Base-by-base conservation (phyloP, 495 filamentous ascomycete genomes). In the Neurospora sp. region DNA sequence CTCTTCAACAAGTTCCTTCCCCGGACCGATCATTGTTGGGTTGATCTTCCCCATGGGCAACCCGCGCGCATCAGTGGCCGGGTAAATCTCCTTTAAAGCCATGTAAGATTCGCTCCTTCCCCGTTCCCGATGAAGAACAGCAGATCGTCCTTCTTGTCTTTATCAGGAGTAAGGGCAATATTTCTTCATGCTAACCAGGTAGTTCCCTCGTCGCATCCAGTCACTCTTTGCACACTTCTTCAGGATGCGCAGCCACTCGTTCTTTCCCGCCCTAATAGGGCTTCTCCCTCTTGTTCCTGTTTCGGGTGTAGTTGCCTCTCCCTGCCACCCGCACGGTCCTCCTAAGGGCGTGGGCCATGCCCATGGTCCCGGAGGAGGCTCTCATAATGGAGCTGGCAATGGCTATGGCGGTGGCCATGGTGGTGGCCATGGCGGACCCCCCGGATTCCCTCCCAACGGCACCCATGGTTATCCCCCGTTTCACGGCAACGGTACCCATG, bases 181-280 rank as follows among this genome's bases (percentile, higher is more conserved):
- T 72, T 38, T 46, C 70, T 71, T 74, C 70, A 62, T 62, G 27
- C 27, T 62, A 16, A 62, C 14, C 54, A 35, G 14, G 35, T 35
- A 62, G 54, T 62, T 62, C 27, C 20, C 54, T 62, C 27, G 27
- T 9, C 27, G 54, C 54, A 62, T 62, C 27, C 73, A 69, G 70
- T 74, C 73, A 74, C 48, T 74, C 73, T 48, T 72, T 39, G 35
- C 31, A 54, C 27, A 14, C 23, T 72, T 54, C 72, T 69, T 40
- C 54, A 72, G 46, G 69, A 73, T 73, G 72, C 72, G 72, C 70
- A 73, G 72, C 37, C 72, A 74, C 48, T 74, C 70, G 46, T 70
- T 69, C 44, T 70, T 74, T 41, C 71, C 59, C 5, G 27, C 44
- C 39, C 66, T 71, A 71, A 75, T 75, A 62, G 39, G 39, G 73